These are phyloP conservation scores for Monosporozyma siamensis DNA, from an alignment of 805 yeast genomes.

Conservation along the genomic window DNA sequence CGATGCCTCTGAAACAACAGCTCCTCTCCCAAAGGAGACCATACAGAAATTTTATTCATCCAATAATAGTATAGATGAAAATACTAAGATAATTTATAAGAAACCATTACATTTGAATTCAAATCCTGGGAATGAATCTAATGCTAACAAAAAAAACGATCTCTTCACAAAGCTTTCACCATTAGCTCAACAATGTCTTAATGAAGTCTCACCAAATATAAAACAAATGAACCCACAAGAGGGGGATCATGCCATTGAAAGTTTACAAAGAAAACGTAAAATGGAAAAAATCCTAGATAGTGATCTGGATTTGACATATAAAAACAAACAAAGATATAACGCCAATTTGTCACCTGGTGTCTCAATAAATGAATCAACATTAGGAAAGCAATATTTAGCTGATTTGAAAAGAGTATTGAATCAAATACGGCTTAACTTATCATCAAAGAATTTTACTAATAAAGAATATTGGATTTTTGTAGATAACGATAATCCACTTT, in stretches of 20 bases:
- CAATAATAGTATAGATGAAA: conserved; percentile 1
- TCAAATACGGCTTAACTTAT: background rate
- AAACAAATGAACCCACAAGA: background rate
- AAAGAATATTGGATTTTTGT: conserved; percentile 16
- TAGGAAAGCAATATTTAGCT: conserved; percentile 16
- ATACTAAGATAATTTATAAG: conserved; percentile 10
- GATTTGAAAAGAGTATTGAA: conserved; percentile 13
- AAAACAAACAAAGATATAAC: no score
- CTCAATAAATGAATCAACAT: conserved; percentile 16
- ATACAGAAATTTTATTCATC: conserved; percentile 2
- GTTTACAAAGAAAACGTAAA: conserved; percentile 5
- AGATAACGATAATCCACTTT: conserved; percentile 7
- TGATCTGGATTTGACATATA: conserved; percentile 1
- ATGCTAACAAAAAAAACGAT: background rate
- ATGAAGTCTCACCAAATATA: background rate
- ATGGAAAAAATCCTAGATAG: conserved; percentile 4
- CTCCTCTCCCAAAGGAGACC: background rate
- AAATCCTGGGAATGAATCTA: background rate
- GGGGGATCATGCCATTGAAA: background rate
- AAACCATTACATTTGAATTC: conserved; percentile 11
- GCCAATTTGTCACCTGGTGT: conserved; percentile 11
- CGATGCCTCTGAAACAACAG: background rate
- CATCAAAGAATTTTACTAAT: conserved; percentile 3
- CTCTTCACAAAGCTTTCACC: conserved; percentile 19
- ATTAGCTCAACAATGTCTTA: conserved; percentile 14